Evolutionary conservation across 805 yeast genomes (phyloP).

Genomic region (Spathaspora arborariae): DNA sequence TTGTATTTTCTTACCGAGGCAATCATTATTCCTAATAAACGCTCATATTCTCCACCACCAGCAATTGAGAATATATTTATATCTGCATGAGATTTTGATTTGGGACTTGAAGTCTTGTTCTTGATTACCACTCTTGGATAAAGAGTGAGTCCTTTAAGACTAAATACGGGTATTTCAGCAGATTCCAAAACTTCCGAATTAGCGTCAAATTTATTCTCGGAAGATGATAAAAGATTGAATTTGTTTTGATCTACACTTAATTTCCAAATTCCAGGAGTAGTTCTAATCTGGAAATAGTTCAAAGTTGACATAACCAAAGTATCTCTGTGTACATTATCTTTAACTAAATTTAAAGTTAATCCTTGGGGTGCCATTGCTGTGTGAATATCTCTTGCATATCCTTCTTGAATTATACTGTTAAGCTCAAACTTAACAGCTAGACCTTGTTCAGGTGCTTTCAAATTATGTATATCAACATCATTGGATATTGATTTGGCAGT

Average conservation of each 20-base stretch:
- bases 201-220: slow-evolving; percentile 37
- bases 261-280: slow-evolving; percentile 68
- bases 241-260: slow-evolving; percentile 29
- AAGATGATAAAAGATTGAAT: slow-evolving; percentile 34
- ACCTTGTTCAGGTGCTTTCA: slow-evolving; percentile 46
- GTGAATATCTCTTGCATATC: slow-evolving; percentile 51
- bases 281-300: slow-evolving; percentile 80
- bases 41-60: slow-evolving; percentile 75
- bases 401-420: slow-evolving; percentile 62
- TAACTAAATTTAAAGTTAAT: slow-evolving; percentile 40
- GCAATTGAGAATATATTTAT: slow-evolving; percentile 81
- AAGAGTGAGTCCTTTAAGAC: slow-evolving; percentile 44
- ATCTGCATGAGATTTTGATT: slow-evolving; percentile 44
- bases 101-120: slow-evolving; percentile 24
- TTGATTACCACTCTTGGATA: slow-evolving; percentile 39
- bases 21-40: slow-evolving; percentile 74
- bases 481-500: slow-evolving; percentile 42
- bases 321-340: slow-evolving; percentile 31
- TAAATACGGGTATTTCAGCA: slow-evolving; percentile 31
- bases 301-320: slow-evolving; percentile 73
- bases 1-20: slow-evolving; percentile 69
- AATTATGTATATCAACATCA: slow-evolving; percentile 57
- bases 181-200: slow-evolving; percentile 21
- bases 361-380: slow-evolving; percentile 46
- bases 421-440: slow-evolving; percentile 48